Evolutionary conservation across 495 filamentous ascomycete species (phyloP), one percentile per base, ranked within the genome.

Genomic region (Clavariopsis aquatica): DNA sequence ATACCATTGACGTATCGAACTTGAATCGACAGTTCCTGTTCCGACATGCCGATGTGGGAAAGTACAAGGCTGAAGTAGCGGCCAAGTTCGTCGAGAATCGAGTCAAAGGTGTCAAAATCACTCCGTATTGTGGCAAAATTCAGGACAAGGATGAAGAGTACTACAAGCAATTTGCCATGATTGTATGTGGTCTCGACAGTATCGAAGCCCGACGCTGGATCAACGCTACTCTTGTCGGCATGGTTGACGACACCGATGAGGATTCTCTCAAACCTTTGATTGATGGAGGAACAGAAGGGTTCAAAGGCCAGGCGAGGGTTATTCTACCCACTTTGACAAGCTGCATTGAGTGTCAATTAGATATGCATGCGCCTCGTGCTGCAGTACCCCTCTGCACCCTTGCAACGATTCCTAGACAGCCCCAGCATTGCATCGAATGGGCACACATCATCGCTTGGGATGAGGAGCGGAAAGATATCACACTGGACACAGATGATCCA

Each of bases 361-460:
- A 97, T 74, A 96, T 99, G 89, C 93, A 97, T 73, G 91, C 95
- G 9, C 95, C 95, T 29, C 84, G 91, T 52, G 89, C 92, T 23
- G 91, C 93, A 10, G 95, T 99, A 12, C 94, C 95, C 1, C 87
- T 99, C 27, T 99, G 95, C 77, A 99, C 95, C 0, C 84, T 99
- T 63, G 95, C 95, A 28, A 93, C 91, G 38, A 98, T 99, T 65
- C 95, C 95, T 3, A 89, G 95, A 19, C 95, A 99, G 73, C 95
- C 95, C 24, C 90, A 96, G 72, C 95, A 99, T 75, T 99, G 95
- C 74, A 93, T 99, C 76, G 95, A 99, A 75, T 99, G 95, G 95
- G 95, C 95, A 17, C 92, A 96, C 73, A 91, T 98, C 74, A 89
- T 91, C 47, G 87, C 86, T 29, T 91, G 88, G 88, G 84, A 86